Conservation (phyloP, 2,329 filamentous ascomycete genomes). For the Colletotrichum tabaci region DNA sequence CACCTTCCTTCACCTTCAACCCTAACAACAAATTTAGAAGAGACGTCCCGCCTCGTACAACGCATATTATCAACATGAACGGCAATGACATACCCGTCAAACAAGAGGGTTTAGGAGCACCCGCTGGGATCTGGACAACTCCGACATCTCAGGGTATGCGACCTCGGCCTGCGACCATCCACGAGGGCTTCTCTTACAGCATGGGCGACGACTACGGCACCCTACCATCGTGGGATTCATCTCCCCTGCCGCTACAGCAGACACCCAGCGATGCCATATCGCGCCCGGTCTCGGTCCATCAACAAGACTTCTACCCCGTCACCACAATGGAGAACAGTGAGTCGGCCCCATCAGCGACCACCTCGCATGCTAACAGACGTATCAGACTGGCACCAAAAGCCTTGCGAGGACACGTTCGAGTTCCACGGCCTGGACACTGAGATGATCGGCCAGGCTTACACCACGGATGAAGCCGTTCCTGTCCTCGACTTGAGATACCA, state of each 20-base stretch:
- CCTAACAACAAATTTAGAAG: conserved; percentile 64
- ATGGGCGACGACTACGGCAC: conserved; percentile 67
- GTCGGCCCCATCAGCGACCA: conserved; percentile 45
- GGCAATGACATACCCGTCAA: conserved; percentile 64
- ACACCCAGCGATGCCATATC: conserved; percentile 66
- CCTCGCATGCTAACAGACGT: conserved; percentile 26
- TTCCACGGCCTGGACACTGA: conserved; percentile 70
- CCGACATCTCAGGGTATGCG: conserved; percentile 66
- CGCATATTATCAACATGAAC: conserved; percentile 65
- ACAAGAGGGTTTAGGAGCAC: conserved; percentile 62
- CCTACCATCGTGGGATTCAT: conserved; percentile 71
- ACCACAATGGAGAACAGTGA: conserved; percentile 66
- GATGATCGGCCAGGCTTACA: conserved; percentile 75
- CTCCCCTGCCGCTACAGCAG: conserved; percentile 65
- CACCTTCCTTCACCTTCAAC: conserved; percentile 64
- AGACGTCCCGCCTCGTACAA: conserved; percentile 60
- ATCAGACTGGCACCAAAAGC: conserved; percentile 65
- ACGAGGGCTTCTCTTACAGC: conserved; percentile 74
- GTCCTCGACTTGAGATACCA: conserved; percentile 73
- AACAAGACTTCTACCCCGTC: conserved; percentile 67
- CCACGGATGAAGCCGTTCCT: conserved; percentile 74
- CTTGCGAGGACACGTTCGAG: conserved; percentile 70
- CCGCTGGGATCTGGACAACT: conserved; percentile 69
- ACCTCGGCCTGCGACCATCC: conserved; percentile 71
- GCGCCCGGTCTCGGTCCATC: conserved; percentile 70